Percentiles rank a stretch among this genome's conserved stretches.
These are phyloP conservation scores for Nitzschia sp. DNA, from an alignment of 108 stramenopile genomes.

Conservation along the genomic window DNA sequence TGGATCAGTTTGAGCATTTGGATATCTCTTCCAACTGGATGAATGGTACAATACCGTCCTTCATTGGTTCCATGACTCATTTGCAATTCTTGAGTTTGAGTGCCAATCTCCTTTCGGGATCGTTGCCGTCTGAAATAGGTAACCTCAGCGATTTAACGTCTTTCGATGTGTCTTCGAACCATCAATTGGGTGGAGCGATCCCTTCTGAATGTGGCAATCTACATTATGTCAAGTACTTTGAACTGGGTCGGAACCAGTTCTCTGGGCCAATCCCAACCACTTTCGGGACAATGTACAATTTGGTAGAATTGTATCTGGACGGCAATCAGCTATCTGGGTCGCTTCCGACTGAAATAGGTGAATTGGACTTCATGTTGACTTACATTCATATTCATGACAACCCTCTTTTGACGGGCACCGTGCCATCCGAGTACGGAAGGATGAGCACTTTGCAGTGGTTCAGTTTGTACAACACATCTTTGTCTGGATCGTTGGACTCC, in stretches of 20 bases:
- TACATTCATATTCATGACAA: slow-evolving; percentile 51
- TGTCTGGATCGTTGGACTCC: neutral
- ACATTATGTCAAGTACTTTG: slow-evolving; percentile 2
- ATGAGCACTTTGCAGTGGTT: neutral
- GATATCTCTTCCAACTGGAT: slow-evolving; percentile 31
- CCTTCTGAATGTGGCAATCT: slow-evolving; percentile 28
- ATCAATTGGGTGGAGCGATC: slow-evolving; percentile 18
- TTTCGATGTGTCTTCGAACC: slow-evolving; percentile 27
- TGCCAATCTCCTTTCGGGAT: slow-evolving; percentile 26
- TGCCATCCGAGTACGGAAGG: slow-evolving; percentile 17
- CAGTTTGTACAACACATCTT: neutral
- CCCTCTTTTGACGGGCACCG: slow-evolving; percentile 18
- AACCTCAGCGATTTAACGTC: slow-evolving; percentile 2
- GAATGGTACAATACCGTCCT: slow-evolving; percentile 14
- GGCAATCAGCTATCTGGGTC: slow-evolving; percentile 47
- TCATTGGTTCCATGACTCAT: neutral
- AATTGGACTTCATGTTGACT: slow-evolving; percentile 39
- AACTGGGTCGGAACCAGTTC: neutral
- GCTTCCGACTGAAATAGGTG: slow-evolving; percentile 49
- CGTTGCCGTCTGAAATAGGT: neutral
- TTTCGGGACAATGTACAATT: slow-evolving; percentile 20
- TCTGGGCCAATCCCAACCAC: slow-evolving; percentile 25
- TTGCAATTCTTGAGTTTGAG: slow-evolving; percentile 6
- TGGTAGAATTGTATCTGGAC: slow-evolving; percentile 43
- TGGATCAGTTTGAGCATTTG: slow-evolving; percentile 22